Evolutionary conservation across 1,284 basidiomycete species (phyloP), one percentile per base, ranked within the genome.

Genomic region (Neolentinus lepideus): DNA sequence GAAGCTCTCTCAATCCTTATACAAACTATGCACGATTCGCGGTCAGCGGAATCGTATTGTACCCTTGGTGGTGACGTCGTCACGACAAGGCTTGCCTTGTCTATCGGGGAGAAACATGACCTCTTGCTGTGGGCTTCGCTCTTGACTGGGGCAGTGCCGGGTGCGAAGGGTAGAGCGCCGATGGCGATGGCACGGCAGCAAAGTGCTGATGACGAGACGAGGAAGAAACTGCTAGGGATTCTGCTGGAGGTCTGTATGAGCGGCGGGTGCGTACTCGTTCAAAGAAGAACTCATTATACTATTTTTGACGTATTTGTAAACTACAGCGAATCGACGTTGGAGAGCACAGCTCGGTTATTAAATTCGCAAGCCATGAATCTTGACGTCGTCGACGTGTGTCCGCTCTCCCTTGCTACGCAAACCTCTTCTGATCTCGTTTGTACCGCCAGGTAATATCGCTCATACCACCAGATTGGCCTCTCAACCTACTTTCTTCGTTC

Each of bases 211-310:
- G 78, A 81, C n/a, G 74, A 72, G 16, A 68, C 77, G 56, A 83
- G 81, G 68, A 77, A 76, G 63, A 74, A 76, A 21, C 69, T 94
- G 60, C 69, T 93, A 61, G 82, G 79, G 69, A 78, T 85, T 36
- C 68, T 95, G 27, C 67, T 95, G 56, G 83, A 89, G 65, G 87
- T 94, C 9, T 93, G 93, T 67, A 86, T 93, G 84, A 75, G 73
- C 50, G 81, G 85, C 53, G 82, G 81, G 85, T 88, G 62, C 56
- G 83, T 75, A 12, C 29, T 12, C 12, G 12, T 31, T 31, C 29
- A 31, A 31, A 12, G 29, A 31, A 12, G 29, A 4, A n/a, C n/a
- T n/a, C n/a, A n/a, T n/a, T n/a, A n/a, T n/a, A n/a, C n/a, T n/a
- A 35, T n/a, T 21, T 16, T n/a, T 43, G 38, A 21, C 38, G 38